Percentiles rank a stretch among this genome's conserved stretches.
Conservation (phyloP, 108 stramenopile species). For the Cyclotella atomus region DNA sequence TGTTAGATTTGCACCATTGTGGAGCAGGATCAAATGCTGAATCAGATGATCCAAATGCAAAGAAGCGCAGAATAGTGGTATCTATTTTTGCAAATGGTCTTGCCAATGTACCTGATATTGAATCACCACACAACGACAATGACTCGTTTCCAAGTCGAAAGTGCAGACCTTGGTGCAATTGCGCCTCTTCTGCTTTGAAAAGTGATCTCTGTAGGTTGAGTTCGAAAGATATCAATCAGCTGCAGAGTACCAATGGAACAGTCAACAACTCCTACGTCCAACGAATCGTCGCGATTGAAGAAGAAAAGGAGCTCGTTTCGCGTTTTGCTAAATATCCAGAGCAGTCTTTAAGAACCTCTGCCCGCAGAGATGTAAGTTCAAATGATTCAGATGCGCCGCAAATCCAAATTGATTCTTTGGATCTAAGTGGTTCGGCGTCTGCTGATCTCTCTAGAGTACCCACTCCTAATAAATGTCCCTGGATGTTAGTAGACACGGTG, state of each 20-base stretch:
- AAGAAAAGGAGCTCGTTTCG: slow-evolving; percentile 36
- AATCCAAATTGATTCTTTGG: slow-evolving; percentile 53
- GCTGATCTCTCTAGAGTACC: slow-evolving; percentile 54
- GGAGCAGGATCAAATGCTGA: slow-evolving; percentile 34
- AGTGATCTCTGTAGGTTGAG: neutral
- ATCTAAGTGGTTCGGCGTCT: slow-evolving; percentile 46
- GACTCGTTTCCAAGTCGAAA: slow-evolving; percentile 19
- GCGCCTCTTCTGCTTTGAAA: slow-evolving; percentile 10
- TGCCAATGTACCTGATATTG: slow-evolving; percentile 37
- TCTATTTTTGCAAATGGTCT: slow-evolving; percentile 71
- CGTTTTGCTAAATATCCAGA: slow-evolving; percentile 33
- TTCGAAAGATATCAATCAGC: neutral
- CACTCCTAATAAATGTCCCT: slow-evolving; percentile 48
- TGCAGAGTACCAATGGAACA: neutral
- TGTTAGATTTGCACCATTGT: slow-evolving; percentile 59
- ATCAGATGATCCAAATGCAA: neutral
- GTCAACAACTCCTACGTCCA: neutral
- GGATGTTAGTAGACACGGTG: slow-evolving; percentile 70
- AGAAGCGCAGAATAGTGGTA: slow-evolving; percentile 50
- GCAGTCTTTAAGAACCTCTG: slow-evolving; percentile 27
- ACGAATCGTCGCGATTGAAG: slow-evolving; percentile 21
- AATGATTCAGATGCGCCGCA: neutral
- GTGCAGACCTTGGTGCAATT: slow-evolving; percentile 74
- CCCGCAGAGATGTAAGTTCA: slow-evolving; percentile 46
- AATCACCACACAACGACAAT: slow-evolving; percentile 6